Conservation (phyloP, 345 rosid species). For the Triadica sebifera region DNA sequence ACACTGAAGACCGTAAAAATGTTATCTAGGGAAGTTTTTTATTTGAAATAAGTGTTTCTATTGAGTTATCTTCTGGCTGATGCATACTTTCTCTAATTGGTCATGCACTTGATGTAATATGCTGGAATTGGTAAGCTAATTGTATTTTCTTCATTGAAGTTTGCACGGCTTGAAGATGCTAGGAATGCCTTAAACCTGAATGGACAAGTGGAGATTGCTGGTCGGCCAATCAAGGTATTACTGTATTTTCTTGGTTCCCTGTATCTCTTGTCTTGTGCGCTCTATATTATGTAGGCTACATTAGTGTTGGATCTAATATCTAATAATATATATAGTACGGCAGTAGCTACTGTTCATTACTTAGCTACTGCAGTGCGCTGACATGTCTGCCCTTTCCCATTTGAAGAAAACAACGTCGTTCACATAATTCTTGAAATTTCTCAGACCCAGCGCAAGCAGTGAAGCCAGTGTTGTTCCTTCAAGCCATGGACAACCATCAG, state of each 20-base stretch:
- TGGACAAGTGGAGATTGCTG: slow-evolving; percentile 88
- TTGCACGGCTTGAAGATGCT: slow-evolving; percentile 93
- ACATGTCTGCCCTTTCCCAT: too few species aligned
- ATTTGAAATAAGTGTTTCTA: background rate
- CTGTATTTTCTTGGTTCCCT: background rate
- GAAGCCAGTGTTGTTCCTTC: too few species aligned
- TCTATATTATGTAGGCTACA: background rate
- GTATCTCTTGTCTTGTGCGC: background rate
- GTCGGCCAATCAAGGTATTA: slow-evolving; percentile 79
- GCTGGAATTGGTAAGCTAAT: slow-evolving; percentile 5
- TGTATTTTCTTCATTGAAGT: slow-evolving; percentile 39
- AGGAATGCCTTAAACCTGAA: slow-evolving; percentile 82
- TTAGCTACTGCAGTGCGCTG: too few species aligned
- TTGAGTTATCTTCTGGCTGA: background rate
- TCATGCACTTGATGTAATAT: background rate
- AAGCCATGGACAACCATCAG: too few species aligned
- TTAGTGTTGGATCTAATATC: background rate
- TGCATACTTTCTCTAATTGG: background rate
- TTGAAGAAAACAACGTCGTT: too few species aligned
- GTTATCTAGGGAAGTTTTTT: too few species aligned
- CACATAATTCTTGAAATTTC: too few species aligned
- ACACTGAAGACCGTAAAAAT: too few species aligned
- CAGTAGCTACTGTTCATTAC: too few species aligned
- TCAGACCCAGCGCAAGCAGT: too few species aligned
- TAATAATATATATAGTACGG: too few species aligned